Conservation (phyloP, 2,329 filamentous ascomycete species). For the Hypoxylon sp. region DNA sequence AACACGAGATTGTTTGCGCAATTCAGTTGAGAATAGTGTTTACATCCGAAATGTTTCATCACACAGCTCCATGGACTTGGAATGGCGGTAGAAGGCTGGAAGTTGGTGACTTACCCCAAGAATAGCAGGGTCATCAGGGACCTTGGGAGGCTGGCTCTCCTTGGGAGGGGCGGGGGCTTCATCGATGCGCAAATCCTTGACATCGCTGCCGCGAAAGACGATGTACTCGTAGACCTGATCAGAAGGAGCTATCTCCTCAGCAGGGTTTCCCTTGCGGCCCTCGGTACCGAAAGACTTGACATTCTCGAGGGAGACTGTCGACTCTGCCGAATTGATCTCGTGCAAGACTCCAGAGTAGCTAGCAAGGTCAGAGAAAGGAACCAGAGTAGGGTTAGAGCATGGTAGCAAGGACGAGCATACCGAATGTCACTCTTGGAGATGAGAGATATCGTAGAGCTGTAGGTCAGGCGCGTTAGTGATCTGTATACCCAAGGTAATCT, state of each 20-base stretch:
- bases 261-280: slow-evolving; percentile 78
- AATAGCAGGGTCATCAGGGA: slow-evolving; percentile 95
- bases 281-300: slow-evolving; percentile 95
- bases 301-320: slow-evolving; percentile 96
- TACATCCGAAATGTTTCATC: slow-evolving; percentile 99
- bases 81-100: slow-evolving; percentile 4
- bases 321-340: slow-evolving; percentile 97
- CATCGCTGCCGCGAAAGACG: slow-evolving; percentile 96
- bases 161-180: slow-evolving; percentile 77
- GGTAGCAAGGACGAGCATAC: slow-evolving; percentile 60
- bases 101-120: slow-evolving; percentile 83
- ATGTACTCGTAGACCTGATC: slow-evolving; percentile 97
- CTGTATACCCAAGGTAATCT: no score
- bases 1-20: slow-evolving; percentile 92
- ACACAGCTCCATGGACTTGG: slow-evolving; percentile 56
- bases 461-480: slow-evolving; percentile 29
- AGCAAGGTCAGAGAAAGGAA: slow-evolving; percentile 47
- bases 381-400: slow-evolving; percentile 16
- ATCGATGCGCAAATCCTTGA: slow-evolving; percentile 96
- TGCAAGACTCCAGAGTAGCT: slow-evolving; percentile 96
- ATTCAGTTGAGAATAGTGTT: slow-evolving; percentile 83
- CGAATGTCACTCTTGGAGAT: slow-evolving; percentile 98
- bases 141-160: slow-evolving; percentile 76
- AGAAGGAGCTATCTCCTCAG: slow-evolving; percentile 83
- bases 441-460: slow-evolving; percentile 89